Evolutionary conservation across 2,329 filamentous ascomycete species (phyloP).

Genomic region (Clonostachys chloroleuca): DNA sequence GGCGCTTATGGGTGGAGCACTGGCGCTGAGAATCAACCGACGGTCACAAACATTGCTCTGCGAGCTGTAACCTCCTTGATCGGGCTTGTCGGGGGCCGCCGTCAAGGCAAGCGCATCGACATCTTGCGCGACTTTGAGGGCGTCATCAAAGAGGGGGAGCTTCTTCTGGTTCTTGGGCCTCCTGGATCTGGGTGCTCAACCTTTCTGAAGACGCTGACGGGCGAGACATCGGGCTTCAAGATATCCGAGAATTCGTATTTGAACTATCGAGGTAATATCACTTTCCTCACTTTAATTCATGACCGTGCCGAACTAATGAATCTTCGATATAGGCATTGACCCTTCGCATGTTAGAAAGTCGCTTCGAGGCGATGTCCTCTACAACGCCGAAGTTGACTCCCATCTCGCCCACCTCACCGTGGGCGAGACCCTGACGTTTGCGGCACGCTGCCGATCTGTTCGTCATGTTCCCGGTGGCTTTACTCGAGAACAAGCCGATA

Average conservation of each 20-base stretch:
- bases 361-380: constrained; percentile 55
- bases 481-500: constrained; percentile 29
- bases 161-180: constrained; percentile 52
- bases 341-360: constrained; percentile 54
- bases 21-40: constrained; percentile 14
- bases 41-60: constrained; percentile 11
- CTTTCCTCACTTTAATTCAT: constrained; percentile 11
- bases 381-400: constrained; percentile 58
- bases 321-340: constrained; percentile 21
- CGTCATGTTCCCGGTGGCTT: constrained; percentile 40
- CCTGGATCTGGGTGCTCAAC: constrained; percentile 58
- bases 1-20: constrained; percentile 17
- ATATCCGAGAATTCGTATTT: constrained; percentile 54
- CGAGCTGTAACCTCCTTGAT: constrained; percentile 4
- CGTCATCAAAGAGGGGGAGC: constrained; percentile 46
- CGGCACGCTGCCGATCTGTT: constrained; percentile 57
- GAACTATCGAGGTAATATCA: constrained; percentile 55
- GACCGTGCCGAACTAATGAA: constrained; percentile 44
- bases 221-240: constrained; percentile 61
- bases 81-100: constrained; percentile 10
- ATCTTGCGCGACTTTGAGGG: constrained; percentile 47
- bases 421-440: constrained; percentile 57
- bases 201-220: constrained; percentile 50
- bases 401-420: constrained; percentile 63
- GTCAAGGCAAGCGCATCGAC: constrained; percentile 25